These are phyloP conservation scores for Psilocybe azurescens DNA, from an alignment of 768 basidiomycete genomes.

Conservation along the genomic window DNA sequence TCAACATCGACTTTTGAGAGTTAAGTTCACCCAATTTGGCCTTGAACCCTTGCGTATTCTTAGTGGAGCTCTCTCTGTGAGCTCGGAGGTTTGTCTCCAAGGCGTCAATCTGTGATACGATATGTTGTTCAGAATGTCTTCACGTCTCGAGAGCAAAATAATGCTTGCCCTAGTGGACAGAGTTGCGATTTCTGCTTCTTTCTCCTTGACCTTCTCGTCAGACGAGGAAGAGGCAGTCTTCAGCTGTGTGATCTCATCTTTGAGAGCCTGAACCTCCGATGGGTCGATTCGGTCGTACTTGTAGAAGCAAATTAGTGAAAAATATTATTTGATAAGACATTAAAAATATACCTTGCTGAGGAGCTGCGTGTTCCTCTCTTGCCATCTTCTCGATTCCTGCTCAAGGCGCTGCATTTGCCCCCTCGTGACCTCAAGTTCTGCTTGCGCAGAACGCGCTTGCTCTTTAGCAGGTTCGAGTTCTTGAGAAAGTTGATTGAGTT, in stretches of 20 bases:
- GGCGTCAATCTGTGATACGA: conserved; percentile 38
- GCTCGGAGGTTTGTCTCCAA: conserved; percentile 49
- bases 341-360: conserved; percentile 67
- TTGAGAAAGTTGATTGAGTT: conserved; percentile 58
- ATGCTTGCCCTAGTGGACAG: conserved; percentile 25
- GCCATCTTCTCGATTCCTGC: conserved; percentile 81
- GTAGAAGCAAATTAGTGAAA: conserved; percentile 2
- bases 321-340: not conserved
- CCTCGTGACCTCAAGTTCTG: conserved; percentile 76
- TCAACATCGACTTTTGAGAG: conserved; percentile 36
- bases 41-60: conserved; percentile 36
- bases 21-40: conserved; percentile 39
- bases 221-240: conserved; percentile 20
- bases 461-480: conserved; percentile 82
- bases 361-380: conserved; percentile 81
- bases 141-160: not conserved
- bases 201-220: conserved; percentile 25
- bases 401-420: conserved; percentile 73
- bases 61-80: conserved; percentile 35
- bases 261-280: conserved; percentile 79
- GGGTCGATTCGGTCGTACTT: conserved; percentile 92
- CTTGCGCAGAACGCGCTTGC: conserved; percentile 64
- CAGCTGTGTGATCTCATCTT: conserved; percentile 61
- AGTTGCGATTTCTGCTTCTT: conserved; percentile 22
- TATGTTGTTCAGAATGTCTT: not conserved